Base-by-base conservation (phyloP, 306 rosid genomes). In the Cyamopsis tetragonoloba region DNA sequence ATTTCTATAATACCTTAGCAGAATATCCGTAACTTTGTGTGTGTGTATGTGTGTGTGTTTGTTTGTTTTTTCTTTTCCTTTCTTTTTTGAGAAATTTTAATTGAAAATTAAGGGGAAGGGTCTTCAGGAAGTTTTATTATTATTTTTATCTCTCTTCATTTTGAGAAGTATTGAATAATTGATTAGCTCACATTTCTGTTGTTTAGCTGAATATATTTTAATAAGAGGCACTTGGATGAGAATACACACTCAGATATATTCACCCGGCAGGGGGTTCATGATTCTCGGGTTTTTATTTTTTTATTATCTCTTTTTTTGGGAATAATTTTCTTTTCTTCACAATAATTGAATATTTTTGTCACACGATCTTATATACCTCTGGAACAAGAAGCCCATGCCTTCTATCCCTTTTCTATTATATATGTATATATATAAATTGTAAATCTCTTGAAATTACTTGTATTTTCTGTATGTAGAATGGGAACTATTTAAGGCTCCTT, bases 301-400 rank as follows among this genome's bases (percentile, higher is more conserved):
- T 39, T 31, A 2, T 59, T 31, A 2, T 59, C 10, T 56, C 18
- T 10, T 0, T 42, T 11, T 13, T 60, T 8, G 7, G 18, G 5
- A 14, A 15, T 11, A 28, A 54, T 54, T 53, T 51, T 4, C 7
- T 34, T 62, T 70, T 62, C 57, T 62, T 28, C 38, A n/a, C 27
- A 41, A 11, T 18, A 4, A 58, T 13, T 66, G 32, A 46, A 61
- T 34, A 74, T 79, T 57, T 50, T 13, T 28, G 7, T 70, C 50
- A 15, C 47, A 30, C 0, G 30, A 55, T 34, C 20, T 54, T 48
- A 46, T 68, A 54, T 46, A 17, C 41, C 41, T 23, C 13, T 63
- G 54, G 13, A 19, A 39, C 8, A 23, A 38, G 46, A 62, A 65
- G 12, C 2, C 4, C 11, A n/a, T 65, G 22, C 55, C 23, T 20